Base-by-base conservation (phyloP, 2,329 filamentous ascomycete species). In the Claviceps sorghi region DNA sequence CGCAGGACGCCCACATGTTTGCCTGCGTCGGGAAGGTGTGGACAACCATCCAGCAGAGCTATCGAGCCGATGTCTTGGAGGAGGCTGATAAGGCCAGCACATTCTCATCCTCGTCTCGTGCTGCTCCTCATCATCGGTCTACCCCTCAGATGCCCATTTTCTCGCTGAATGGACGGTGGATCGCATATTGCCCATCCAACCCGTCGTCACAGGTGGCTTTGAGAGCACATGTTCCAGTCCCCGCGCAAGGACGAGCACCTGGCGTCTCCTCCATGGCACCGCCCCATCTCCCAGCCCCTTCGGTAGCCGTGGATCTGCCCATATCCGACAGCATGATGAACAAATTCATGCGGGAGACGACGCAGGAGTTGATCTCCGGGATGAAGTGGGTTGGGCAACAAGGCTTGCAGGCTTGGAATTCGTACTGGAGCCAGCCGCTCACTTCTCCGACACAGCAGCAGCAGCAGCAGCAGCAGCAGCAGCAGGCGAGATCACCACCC, bases 21-120 rank as follows among this genome's bases (percentile, higher is more conserved):
- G 72, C 68, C 40, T 96, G 89, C 60, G 74, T 93, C 52, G 90
- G 84, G 21, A 98, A 98, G 69, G 71, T 94, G 19, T 98, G 93
- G 93, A 96, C 93, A 0, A 83, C 82, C 45, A 72, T 95, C 30
- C 87, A 93, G 62, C 77, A 81, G 57, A 70, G 71, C 32, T 67
- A 71, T 19, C 73, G 74, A 54, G 70, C 70, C 26, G 73, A 78
- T 32, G 64, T 70, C 29, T 59, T 68, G 1, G 70, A 75, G 53
- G 77, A 80, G 55, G 58, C 64, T 17, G 73, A 75, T 54, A 67
- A 69, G 53, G 57, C 55, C 40, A 65, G 65, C 40, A 63, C 68
- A 29, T 64, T 62, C 22, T 60, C 68, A 1, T 55, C 52, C 48
- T 11, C 66, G 46, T 65, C 69, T 34, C 62, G 66, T 44, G 29